Evolutionary conservation across 2,329 filamentous ascomycete genomes (phyloP).

Genomic region (Diaporthe sp.): DNA sequence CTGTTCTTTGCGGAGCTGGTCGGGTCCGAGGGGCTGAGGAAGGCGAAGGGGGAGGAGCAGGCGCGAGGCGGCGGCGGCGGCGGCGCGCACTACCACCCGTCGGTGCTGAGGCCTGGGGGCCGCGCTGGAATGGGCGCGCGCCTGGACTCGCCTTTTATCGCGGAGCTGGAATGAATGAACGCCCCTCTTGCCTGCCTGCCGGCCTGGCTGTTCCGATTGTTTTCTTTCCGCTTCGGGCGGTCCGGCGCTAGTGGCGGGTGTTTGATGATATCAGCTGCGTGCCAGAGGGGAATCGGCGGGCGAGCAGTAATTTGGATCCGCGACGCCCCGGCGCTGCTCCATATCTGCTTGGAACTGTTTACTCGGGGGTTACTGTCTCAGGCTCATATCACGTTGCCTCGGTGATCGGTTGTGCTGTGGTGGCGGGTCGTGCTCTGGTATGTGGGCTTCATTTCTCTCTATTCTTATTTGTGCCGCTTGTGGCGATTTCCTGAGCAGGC

Average conservation of each 20-base stretch:
- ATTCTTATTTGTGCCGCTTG: not conserved
- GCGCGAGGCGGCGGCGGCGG: no score
- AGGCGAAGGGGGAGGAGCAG: not conserved
- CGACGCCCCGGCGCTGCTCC: not conserved
- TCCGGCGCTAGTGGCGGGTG: not conserved
- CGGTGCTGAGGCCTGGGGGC: conserved; percentile 36
- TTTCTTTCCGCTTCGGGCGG: not conserved
- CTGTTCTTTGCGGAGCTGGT: conserved; percentile 41
- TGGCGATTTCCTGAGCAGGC: not conserved
- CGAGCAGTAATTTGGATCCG: not conserved
- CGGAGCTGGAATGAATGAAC: conserved; percentile 35
- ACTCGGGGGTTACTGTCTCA: not conserved
- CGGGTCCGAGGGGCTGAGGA: conserved; percentile 4
- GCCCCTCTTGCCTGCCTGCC: not conserved
- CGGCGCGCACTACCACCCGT: no score
- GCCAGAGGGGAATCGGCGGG: not conserved
- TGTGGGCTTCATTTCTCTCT: not conserved
- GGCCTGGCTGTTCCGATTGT: not conserved
- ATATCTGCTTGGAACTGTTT: not conserved
- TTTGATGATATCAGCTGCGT: not conserved
- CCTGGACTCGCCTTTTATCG: conserved; percentile 35
- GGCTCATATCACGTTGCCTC: conserved; percentile 15
- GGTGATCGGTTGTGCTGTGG: not conserved
- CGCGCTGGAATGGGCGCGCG: conserved; percentile 20
- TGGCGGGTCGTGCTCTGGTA: not conserved